Evolutionary conservation across 805 yeast genomes (phyloP), one percentile per base, ranked within the genome.

Genomic region (Kluyveromyces wickerhamii): DNA sequence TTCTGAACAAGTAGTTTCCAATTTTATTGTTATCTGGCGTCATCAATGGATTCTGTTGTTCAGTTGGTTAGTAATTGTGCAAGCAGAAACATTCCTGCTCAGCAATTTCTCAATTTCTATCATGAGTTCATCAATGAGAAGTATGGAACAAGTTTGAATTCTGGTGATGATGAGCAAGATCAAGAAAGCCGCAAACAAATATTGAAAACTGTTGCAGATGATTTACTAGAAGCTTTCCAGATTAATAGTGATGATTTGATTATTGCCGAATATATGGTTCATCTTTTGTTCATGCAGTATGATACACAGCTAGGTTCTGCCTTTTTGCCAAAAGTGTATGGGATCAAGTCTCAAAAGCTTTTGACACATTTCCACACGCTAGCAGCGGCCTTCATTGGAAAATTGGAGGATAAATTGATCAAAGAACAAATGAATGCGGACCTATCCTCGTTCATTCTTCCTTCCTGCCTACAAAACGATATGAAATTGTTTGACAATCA

Each of bases 51-150:
- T n/a, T 38, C 51, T 8, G 40, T 56, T 3, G 45, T 36, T 25
- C 45, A 40, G 22, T 37, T 57, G 26, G 50, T 51, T 3, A 27
- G 44, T 19, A 54, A 50, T 22, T 57, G 59, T 43, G 48, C 54
- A 3, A 47, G 47, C 8, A 44, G 52, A 26, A 52, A 49, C 11
- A 40, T 56, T 10, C 37, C 52, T 12, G 36, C 60, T 2, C 34
- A 39, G 11, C 59, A 54, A 18, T 57, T 56, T 35, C 38, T 52
- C 4, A 53, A 48, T 24, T 42, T 57, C 17, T 57, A 52, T 40
- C 54, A 54, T 28, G 62, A 57, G 34, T 48, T 56, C 29, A 53
- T 49, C 32, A 57, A 52, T 39, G 60, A 54, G 35, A 45, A 49
- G 30, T 45, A 49, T 33, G 40, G 35, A 4, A 11, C 35, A 7